phyloP scores from a whole-genome alignment of 1,139 yeast species.

The Komagataea norvegica region DNA sequence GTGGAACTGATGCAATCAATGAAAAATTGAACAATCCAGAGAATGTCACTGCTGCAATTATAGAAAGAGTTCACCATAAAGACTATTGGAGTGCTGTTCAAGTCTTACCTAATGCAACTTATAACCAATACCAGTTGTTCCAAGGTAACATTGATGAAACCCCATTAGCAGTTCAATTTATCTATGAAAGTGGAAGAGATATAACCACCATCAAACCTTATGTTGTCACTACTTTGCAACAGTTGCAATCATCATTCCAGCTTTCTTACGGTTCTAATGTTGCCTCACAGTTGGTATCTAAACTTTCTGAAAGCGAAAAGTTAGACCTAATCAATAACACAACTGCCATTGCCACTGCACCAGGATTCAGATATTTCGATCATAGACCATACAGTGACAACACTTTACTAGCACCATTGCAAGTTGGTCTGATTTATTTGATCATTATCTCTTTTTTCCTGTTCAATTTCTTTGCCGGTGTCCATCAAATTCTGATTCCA shows the following conservation, averaged over 20 bases:
- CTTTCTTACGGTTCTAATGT: constrained; percentile 21
- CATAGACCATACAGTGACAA: constrained; percentile 46
- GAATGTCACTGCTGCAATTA: constrained; percentile 35
- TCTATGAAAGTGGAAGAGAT: constrained; percentile 55
- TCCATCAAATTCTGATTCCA: constrained; percentile 46
- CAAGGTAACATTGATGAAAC: constrained; percentile 24
- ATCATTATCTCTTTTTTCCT: constrained; percentile 64
- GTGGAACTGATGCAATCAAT: constrained; percentile 20
- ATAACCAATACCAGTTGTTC: constrained; percentile 31
- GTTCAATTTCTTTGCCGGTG: constrained; percentile 51
- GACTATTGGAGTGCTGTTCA: constrained; percentile 52
- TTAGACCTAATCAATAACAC: constrained; percentile 18
- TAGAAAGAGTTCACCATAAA: constrained; percentile 41
- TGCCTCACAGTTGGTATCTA: constrained; percentile 26
- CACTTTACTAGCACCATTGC: constrained; percentile 57
- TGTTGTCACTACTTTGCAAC: constrained; percentile 37
- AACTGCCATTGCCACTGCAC: constrained; percentile 15
- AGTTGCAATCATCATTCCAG: constrained; percentile 31
- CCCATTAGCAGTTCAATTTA: constrained; percentile 28
- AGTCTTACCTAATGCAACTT: constrained; percentile 43
- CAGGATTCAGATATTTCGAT: constrained; percentile 39
- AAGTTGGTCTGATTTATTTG: constrained; percentile 72
- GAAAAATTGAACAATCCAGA: constrained; percentile 32
- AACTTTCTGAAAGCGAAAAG: constrained; percentile 17
- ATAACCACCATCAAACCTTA: constrained; percentile 38